Percentiles rank a stretch among this genome's conserved stretches.
Conservation (phyloP, 1,284 basidiomycete genomes). For the Schizophyllum amplum region DNA sequence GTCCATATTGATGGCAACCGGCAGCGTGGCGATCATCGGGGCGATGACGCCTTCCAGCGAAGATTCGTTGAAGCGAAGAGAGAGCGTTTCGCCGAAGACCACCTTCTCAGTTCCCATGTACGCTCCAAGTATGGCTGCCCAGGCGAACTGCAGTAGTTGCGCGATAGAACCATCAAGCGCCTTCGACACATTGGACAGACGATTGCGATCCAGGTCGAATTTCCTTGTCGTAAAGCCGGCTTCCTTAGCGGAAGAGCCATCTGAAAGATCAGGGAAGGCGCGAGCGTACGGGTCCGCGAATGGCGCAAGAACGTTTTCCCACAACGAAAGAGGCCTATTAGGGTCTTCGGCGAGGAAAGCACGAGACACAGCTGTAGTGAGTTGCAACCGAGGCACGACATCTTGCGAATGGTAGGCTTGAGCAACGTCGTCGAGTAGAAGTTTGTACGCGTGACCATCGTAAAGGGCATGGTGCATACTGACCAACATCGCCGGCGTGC, state of each 20-base stretch:
- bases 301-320: conserved; percentile 5
- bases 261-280: conserved; percentile 3
- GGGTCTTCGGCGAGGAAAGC: conserved; percentile 3
- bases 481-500: conserved; percentile 5
- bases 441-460: conserved; percentile 6
- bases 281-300: conserved; percentile 2
- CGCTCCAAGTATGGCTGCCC: conserved; percentile 20
- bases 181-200: not conserved
- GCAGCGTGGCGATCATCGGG: conserved; percentile 7
- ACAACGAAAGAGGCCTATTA: conserved; percentile 1
- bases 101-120: conserved; percentile 17
- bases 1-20: conserved; percentile 1
- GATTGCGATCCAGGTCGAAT: not conserved
- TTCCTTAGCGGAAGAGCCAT: not conserved
- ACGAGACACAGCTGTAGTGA: conserved; percentile 3
- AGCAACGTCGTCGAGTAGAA: conserved; percentile 7
- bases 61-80: conserved; percentile 2
- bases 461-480: conserved; percentile 9
- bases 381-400: not conserved
- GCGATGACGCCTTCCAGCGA: conserved; percentile 3
- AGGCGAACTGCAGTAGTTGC: conserved; percentile 23
- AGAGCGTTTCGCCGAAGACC: conserved; percentile 8
- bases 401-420: conserved; percentile 1
- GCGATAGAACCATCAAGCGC: conserved; percentile 19
- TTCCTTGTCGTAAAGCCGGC: not conserved